These are phyloP conservation scores for Scheffersomyces stambukii DNA, from an alignment of 1,139 yeast genomes.

Conservation along the genomic window DNA sequence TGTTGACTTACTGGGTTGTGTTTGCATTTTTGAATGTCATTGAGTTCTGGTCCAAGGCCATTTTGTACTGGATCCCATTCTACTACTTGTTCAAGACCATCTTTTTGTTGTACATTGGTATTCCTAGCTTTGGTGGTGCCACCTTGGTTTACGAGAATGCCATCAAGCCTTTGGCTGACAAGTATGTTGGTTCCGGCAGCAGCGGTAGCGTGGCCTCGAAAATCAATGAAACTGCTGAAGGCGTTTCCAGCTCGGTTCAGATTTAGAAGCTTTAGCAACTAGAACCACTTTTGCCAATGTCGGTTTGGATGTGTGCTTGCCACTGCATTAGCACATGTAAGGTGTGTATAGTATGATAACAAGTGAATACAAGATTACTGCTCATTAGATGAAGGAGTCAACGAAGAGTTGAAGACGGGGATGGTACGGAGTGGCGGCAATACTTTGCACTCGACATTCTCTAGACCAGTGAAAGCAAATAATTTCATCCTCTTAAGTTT, in stretches of 20 bases:
- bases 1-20: slow-evolving; percentile 95
- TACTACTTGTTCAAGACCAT: slow-evolving; percentile 92
- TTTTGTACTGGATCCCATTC: slow-evolving; percentile 92
- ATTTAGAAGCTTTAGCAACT: slow-evolving; percentile 4
- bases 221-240: slow-evolving; percentile 46
- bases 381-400: no score
- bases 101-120: slow-evolving; percentile 81
- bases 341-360: neutral
- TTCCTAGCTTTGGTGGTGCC: slow-evolving; percentile 89
- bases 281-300: neutral
- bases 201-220: slow-evolving; percentile 24
- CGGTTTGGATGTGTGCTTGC: neutral
- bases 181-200: slow-evolving; percentile 35
- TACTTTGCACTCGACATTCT: slow-evolving; percentile 14
- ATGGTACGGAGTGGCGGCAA: no score
- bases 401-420: no score
- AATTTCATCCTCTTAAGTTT: slow-evolving; percentile 4
- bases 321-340: slow-evolving; percentile 1
- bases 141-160: slow-evolving; percentile 57
- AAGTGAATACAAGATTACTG: no score
- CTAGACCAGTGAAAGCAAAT: slow-evolving; percentile 10
- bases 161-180: slow-evolving; percentile 71
- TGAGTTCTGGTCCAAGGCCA: slow-evolving; percentile 94
- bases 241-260: slow-evolving; percentile 30
- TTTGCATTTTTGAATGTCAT: slow-evolving; percentile 85